A percentile compares a stretch with the other conserved stretches of the same genome.
Conservation (phyloP, 2,329 filamentous ascomycete genomes). For the Cladophialophora exuberans region DNA sequence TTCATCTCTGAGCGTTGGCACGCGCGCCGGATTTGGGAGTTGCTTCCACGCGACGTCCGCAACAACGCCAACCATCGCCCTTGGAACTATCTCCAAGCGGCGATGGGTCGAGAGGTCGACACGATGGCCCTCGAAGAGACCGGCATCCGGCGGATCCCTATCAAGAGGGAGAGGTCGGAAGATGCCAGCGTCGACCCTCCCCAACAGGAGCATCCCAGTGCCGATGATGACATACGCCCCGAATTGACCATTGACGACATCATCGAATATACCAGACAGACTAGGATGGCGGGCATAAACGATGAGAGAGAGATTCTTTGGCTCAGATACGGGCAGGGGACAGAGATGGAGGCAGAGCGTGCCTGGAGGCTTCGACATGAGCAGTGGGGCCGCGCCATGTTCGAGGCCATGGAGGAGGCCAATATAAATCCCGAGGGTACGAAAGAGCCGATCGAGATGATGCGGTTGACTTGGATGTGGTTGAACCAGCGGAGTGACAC, state of each 20-base stretch:
- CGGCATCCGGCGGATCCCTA: not conserved
- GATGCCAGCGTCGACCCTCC: not conserved
- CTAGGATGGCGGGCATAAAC: too few relatives aligned
- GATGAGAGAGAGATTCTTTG: too few relatives aligned
- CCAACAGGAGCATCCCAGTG: too few relatives aligned
- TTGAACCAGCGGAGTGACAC: not conserved
- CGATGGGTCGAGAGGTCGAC: constrained; percentile 27
- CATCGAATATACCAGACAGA: too few relatives aligned
- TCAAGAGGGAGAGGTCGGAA: not conserved
- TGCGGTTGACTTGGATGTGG: not conserved
- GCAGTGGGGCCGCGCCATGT: too few relatives aligned
- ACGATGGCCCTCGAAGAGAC: constrained; percentile 22
- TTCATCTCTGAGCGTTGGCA: constrained; percentile 29
- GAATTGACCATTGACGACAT: too few relatives aligned
- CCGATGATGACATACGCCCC: too few relatives aligned
- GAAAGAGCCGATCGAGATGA: not conserved
- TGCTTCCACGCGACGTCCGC: constrained; percentile 19
- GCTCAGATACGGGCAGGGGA: too few relatives aligned
- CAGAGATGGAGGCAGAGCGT: too few relatives aligned
- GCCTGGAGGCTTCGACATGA: too few relatives aligned
- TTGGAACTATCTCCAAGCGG: constrained; percentile 32
- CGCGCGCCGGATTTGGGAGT: constrained; percentile 23
- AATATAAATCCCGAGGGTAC: not conserved
- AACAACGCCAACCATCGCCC: constrained; percentile 14
- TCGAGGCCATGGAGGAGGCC: too few relatives aligned